Evolutionary conservation across 495 filamentous ascomycete species (phyloP).

Genomic region (Rusavskia elegans): DNA sequence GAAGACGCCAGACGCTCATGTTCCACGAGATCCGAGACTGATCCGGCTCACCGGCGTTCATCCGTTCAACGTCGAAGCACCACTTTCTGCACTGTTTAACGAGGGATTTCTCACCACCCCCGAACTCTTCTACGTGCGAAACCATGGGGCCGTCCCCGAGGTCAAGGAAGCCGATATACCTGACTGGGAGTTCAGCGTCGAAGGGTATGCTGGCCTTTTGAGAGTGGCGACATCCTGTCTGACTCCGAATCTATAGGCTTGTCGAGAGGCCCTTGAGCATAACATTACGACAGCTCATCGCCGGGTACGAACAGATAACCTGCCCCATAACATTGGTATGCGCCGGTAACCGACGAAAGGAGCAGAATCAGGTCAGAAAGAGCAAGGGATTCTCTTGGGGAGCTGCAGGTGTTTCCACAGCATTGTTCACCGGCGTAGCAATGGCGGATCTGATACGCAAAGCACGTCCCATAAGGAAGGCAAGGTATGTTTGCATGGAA

Average conservation of each 20-base stretch:
- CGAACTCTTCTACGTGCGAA: conserved; percentile 93
- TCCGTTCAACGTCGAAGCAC: conserved; percentile 89
- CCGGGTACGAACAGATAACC: conserved; percentile 69
- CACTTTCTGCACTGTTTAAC: conserved; percentile 63
- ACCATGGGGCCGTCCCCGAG: conserved; percentile 75
- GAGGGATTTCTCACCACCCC: conserved; percentile 80
- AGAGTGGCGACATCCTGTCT: conserved; percentile 1
- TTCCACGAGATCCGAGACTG: conserved; percentile 71
- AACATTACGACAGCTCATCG: conserved; percentile 56
- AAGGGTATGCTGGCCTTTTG: conserved; percentile 39
- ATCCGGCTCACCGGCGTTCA: conserved; percentile 84
- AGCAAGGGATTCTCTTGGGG: conserved; percentile 97
- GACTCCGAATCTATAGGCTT: conserved; percentile 25
- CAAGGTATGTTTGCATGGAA: conserved; percentile 84
- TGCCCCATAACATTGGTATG: conserved; percentile 84
- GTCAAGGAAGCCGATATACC: conserved; percentile 58
- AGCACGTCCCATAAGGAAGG: conserved; percentile 52
- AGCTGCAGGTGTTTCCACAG: conserved; percentile 74
- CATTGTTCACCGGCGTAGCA: conserved; percentile 73
- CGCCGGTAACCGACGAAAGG: conserved; percentile 85
- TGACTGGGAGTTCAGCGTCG: conserved; percentile 73
- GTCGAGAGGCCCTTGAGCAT: conserved; percentile 66
- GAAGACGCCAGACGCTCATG: conserved; percentile 72
- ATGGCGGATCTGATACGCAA: conserved; percentile 56
- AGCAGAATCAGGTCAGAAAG: conserved; percentile 85